Percentiles rank a stretch among this genome's conserved stretches.
Conservation (phyloP, 2,329 filamentous ascomycete genomes). For the Monilinia fructicola region DNA sequence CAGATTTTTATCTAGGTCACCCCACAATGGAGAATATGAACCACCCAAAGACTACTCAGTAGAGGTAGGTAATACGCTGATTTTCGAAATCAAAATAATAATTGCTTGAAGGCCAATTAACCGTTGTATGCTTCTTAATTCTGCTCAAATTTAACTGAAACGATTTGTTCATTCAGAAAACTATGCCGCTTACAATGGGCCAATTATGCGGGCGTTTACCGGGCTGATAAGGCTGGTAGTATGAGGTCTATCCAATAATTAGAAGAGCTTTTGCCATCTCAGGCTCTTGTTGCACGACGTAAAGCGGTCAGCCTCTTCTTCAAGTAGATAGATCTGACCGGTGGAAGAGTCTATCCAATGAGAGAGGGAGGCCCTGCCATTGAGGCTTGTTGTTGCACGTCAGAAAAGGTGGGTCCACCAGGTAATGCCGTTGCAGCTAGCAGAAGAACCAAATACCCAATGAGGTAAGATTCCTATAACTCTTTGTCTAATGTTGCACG, state of each 20-base stretch:
- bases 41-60: too few relatives aligned
- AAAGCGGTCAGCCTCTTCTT: background rate
- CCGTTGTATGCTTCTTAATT: too few relatives aligned
- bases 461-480: accelerated
- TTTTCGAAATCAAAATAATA: background rate
- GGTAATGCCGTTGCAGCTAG: background rate
- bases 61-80: background rate
- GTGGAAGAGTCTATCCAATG: background rate
- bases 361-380: background rate
- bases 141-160: too few relatives aligned
- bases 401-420: background rate
- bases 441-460: background rate
- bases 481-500: background rate
- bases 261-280: background rate
- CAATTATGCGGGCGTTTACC: background rate
- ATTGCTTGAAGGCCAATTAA: background rate
- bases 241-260: background rate
- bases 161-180: too few relatives aligned
- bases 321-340: background rate
- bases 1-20: too few relatives aligned
- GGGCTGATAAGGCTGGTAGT: background rate
- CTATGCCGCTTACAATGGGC: background rate
- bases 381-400: background rate
- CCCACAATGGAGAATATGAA: background rate
- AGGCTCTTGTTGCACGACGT: constrained; percentile 3